Percentiles rank a stretch among this genome's conserved stretches.
Evolutionary conservation across 2,329 filamentous ascomycete genomes (phyloP).

Genomic region (Emmonsiellopsis sp.): DNA sequence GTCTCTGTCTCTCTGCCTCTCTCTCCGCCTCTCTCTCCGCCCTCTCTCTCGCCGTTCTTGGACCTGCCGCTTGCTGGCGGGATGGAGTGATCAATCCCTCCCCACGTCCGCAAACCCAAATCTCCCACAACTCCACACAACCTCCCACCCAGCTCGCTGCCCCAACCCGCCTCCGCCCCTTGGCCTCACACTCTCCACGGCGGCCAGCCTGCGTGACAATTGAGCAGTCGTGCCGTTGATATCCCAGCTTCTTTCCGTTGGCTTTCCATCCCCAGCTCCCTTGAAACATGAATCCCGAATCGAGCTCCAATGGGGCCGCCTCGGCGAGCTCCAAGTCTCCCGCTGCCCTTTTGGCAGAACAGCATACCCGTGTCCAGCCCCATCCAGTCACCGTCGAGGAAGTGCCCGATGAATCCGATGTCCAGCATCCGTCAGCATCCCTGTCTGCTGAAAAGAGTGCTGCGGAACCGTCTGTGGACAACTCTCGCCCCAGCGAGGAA

Average conservation of each 20-base stretch:
- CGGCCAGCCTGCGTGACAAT: too few relatives aligned
- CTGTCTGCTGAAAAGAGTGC: conserved; percentile 29
- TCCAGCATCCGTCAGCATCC: conserved; percentile 48
- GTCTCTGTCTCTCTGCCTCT: not conserved
- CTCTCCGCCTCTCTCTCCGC: not conserved
- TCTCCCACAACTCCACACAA: not conserved
- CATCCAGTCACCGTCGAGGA: conserved; percentile 71
- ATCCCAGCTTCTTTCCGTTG: not conserved
- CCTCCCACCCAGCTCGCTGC: not conserved
- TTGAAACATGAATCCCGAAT: not conserved
- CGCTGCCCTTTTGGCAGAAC: conserved; percentile 45
- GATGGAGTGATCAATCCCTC: not conserved
- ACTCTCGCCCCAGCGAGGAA: not conserved
- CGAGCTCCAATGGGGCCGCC: not conserved
- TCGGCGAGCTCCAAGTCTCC: conserved; percentile 28
- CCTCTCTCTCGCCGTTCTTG: not conserved
- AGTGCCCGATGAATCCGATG: conserved; percentile 67
- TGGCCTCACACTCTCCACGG: too few relatives aligned
- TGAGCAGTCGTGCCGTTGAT: too few relatives aligned
- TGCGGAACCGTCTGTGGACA: conserved; percentile 15
- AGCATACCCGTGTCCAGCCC: conserved; percentile 43
- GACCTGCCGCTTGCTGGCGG: not conserved
- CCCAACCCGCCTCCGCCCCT: too few relatives aligned
- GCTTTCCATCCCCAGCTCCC: not conserved
- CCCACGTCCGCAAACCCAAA: not conserved